Conservation (phyloP, 2,329 filamentous ascomycete species). For the Alternaria triticimaculans region DNA sequence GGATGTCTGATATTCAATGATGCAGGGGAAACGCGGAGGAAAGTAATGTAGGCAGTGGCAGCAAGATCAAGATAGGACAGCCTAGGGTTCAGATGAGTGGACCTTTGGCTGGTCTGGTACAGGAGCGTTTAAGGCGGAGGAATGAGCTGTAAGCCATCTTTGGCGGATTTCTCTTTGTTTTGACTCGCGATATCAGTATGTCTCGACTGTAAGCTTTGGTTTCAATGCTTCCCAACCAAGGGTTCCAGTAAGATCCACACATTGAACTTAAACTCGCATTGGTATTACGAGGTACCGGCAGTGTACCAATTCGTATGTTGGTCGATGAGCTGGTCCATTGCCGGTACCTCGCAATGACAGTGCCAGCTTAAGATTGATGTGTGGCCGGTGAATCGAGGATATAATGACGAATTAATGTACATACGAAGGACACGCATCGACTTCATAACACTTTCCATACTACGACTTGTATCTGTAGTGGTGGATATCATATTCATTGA, state of each 20-base stretch:
- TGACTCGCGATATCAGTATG: constrained; percentile 23
- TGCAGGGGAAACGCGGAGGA: constrained; percentile 9
- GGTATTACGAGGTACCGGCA: neutral
- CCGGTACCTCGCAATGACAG: constrained; percentile 23
- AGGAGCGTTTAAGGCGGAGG: constrained; percentile 34
- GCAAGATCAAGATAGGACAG: constrained; percentile 36
- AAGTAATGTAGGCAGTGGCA: neutral
- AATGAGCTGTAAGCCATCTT: constrained; percentile 38
- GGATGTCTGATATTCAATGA: constrained; percentile 17
- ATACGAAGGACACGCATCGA: constrained; percentile 23
- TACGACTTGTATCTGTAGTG: neutral
- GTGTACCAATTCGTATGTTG: too few relatives aligned
- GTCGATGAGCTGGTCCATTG: neutral
- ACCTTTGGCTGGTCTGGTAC: constrained; percentile 44
- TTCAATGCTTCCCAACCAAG: neutral
- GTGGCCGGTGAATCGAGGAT: neutral
- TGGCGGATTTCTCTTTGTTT: neutral
- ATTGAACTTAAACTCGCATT: neutral
- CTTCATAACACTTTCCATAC: neutral
- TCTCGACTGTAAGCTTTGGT: neutral
- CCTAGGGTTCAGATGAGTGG: constrained; percentile 44
- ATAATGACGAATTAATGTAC: constrained; percentile 23
- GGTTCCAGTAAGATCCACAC: neutral
- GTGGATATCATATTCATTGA: neutral
- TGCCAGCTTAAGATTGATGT: constrained; percentile 16